A percentile compares a stretch with the other conserved stretches of the same genome.
Conservation (phyloP, 176 grass and related monocot species). For the Otatea glauca region DNA sequence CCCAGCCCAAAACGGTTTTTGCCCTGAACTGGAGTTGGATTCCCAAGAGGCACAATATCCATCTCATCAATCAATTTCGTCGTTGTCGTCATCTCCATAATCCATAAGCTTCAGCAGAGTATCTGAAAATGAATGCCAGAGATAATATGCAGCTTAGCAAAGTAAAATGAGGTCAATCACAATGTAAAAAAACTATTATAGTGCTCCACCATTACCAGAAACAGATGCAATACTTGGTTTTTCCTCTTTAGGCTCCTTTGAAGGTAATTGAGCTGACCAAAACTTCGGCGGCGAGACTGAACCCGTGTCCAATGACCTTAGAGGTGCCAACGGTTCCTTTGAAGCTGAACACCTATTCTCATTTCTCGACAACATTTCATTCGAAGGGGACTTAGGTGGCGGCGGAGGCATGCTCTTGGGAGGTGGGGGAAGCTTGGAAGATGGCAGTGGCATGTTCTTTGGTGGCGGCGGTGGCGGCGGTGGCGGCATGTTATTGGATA, state of each 20-base stretch:
- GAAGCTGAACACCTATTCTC: conserved; percentile 36
- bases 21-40: conserved; percentile 38
- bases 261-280: conserved; percentile 27
- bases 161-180: conserved; percentile 1
- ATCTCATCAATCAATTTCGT: conserved; percentile 35
- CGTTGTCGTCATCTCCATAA: conserved; percentile 84
- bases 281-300: conserved; percentile 37
- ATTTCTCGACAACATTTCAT: conserved; percentile 34
- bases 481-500: background rate
- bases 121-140: conserved; percentile 47
- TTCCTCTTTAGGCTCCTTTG: conserved; percentile 38
- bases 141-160: conserved; percentile 2
- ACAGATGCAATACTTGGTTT: conserved; percentile 42
- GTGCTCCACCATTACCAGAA: conserved; percentile 57
- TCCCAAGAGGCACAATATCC: conserved; percentile 23
- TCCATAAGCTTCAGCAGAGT: conserved; percentile 87
- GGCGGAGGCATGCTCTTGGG: conserved; percentile 54
- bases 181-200: background rate
- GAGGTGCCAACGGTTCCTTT: conserved; percentile 39
- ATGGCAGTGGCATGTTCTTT: too few species aligned
- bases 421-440: background rate
- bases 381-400: conserved; percentile 60
- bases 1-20: conserved; percentile 71
- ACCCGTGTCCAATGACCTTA: conserved; percentile 1
- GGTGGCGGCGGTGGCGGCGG: too few species aligned